Base-by-base conservation (phyloP, 441 rosid species). In the Aleurites moluccanus region DNA sequence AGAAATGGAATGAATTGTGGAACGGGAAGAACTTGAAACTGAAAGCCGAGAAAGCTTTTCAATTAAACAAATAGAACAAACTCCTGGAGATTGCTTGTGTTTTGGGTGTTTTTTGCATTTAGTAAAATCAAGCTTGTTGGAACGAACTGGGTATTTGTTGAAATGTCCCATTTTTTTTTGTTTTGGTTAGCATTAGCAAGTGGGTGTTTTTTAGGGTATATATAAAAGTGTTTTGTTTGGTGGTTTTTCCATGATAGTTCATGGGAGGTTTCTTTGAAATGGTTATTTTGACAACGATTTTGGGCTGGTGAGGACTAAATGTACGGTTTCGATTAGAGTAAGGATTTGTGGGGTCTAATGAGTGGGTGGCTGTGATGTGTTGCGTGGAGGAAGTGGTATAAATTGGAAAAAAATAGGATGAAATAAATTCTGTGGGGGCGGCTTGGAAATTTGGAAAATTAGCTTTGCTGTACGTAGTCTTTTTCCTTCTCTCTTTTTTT, bases 81-180 rank as follows among this genome's bases (percentile, higher is more conserved):
- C 88, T 4, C 97, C 97, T 3, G 91, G 88, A 3, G 97, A 75
- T 60, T 91, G 97, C 75, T 70, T 67, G 81, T 91, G 94, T 77
- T 86, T 88, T 0, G 94, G 90, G 85, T 91, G 97, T 72, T 81
- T 88, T 74, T 79, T 83, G 89, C 94, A 91, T 8, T 77, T 73
- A 30, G 23, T 64, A n/a, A 38, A 9, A 38, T 65, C 81, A 0
- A 75, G 75, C 74, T 45, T 45, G 50, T 63, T 80, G 1, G 81
- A 16, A 15, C 76, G 72, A 47, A 56, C 57, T 38, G 40, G 40
- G 40, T 38, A 57, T 69, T 63, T 71, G 73, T 75, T 67, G 0
- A 71, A 64, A 77, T 74, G 50, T 1, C 70, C 72, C 87, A 86
- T 87, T 65, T 7, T n/a, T n/a, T n/a, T 69, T 13, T 20, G n/a